Evolutionary conservation across 345 rosid species (phyloP).

Genomic region (Rubroshorea leprosula): DNA sequence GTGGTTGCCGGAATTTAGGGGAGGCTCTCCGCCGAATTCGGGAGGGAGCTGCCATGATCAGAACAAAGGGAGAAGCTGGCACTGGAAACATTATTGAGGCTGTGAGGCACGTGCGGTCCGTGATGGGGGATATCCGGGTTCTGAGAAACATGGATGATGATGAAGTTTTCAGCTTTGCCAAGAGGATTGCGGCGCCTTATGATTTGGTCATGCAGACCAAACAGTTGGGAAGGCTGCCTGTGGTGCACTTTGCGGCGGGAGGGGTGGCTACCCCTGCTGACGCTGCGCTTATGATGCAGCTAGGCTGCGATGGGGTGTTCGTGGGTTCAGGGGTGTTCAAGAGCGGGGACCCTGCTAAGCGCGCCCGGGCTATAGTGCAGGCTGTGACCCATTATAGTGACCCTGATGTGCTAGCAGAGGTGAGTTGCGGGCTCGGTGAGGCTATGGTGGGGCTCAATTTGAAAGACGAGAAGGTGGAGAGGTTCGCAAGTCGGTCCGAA

Average conservation of each 20-base stretch:
- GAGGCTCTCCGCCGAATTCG: constrained; percentile 69
- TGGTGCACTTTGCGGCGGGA: constrained; percentile 67
- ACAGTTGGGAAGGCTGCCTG: constrained; percentile 64
- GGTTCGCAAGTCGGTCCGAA: constrained; percentile 66
- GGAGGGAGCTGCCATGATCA: constrained; percentile 82
- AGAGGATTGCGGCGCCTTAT: constrained; percentile 59
- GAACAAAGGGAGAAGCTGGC: constrained; percentile 86
- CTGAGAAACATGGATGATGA: constrained; percentile 71
- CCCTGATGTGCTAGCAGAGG: constrained; percentile 53
- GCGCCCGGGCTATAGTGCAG: constrained; percentile 67
- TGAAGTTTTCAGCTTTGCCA: constrained; percentile 64
- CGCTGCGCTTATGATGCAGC: constrained; percentile 76
- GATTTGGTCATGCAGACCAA: constrained; percentile 68
- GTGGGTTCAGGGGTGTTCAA: constrained; percentile 70
- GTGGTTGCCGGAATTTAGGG: constrained; percentile 77
- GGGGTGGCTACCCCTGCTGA: constrained; percentile 78
- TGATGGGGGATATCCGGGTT: constrained; percentile 61
- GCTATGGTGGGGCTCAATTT: constrained; percentile 77
- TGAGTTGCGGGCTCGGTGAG: constrained; percentile 65
- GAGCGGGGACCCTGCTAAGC: constrained; percentile 56
- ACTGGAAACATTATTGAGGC: constrained; percentile 76
- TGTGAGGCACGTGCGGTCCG: constrained; percentile 73
- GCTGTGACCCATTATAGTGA: constrained; percentile 63
- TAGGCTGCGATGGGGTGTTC: constrained; percentile 68
- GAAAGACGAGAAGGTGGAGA: constrained; percentile 57